Evolutionary conservation across 345 rosid species (phyloP).

Genomic region (Populus ilicifolia): DNA sequence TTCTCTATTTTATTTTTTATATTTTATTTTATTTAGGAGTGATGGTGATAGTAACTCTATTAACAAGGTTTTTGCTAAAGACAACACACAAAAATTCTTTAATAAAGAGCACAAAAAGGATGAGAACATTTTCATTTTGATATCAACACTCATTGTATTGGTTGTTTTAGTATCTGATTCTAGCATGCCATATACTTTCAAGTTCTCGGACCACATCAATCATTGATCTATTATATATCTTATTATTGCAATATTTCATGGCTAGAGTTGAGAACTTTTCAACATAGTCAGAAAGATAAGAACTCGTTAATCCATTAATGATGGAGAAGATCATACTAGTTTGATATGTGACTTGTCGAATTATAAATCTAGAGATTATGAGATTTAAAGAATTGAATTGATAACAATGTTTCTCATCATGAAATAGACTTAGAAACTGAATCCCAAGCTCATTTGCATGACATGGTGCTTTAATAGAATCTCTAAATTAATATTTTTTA

Average conservation of each 20-base stretch:
- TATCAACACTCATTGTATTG: constrained; percentile 4
- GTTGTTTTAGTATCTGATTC: constrained; percentile 33
- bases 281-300: constrained; percentile 80
- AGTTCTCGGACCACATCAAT: constrained; percentile 82
- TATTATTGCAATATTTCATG: constrained; percentile 64
- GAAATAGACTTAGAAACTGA: background rate
- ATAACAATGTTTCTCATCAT: background rate
- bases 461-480: background rate
- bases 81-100: constrained; percentile 58
- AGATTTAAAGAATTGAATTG: background rate
- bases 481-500: background rate
- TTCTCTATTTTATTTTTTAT: too few species aligned
- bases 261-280: constrained; percentile 74
- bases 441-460: background rate
- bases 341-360: constrained; percentile 60
- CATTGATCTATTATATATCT: constrained; percentile 77
- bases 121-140: constrained; percentile 21
- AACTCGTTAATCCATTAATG: constrained; percentile 76
- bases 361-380: background rate
- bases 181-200: constrained; percentile 66
- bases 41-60: constrained; percentile 63
- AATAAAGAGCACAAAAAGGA: constrained; percentile 42
- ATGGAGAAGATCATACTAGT: constrained; percentile 69
- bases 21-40: constrained; percentile 47
- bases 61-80: constrained; percentile 85